Base-by-base conservation (phyloP, 2,329 filamentous ascomycete genomes). In the Paracorniculantispora psalliotae region DNA sequence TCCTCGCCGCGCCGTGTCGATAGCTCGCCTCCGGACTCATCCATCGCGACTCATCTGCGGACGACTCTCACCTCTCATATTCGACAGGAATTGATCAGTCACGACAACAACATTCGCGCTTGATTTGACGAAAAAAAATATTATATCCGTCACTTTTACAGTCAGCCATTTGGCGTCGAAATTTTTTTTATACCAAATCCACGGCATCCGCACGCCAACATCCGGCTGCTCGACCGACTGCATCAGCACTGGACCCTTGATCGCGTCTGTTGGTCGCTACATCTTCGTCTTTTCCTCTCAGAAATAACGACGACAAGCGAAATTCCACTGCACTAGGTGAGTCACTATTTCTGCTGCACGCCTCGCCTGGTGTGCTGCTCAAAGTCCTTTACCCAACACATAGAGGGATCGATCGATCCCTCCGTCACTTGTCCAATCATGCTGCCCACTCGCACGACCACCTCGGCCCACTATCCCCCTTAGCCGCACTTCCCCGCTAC, bases 341-440 rank as follows among this genome's bases (percentile, higher is more conserved):
- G 52, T 55, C 43, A 37, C 17, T 33, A 33, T 54, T 47, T 23
- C 48, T 23, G 13, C 37, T 30, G 25, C 25, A 48, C 41, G 15
- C 41, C 52, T 39, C 9, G 53, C 33, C 43, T 15, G 19, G 25
- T 9, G 33, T 19, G 17, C 21, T 39, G 12, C 28, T 55, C 17
- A 26, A 26, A 13, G 9, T 44, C 23, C 19, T 19, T 47, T 47
- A 19, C 2, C 17, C 52, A 47, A 39, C 21, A 26, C 19, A 1
- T 8, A 25, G 12, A 48, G 44, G n/a, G 30, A 56, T 56, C 53
- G 53, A 41, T 41, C 30, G 53, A 56, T 56, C 30, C 13, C 44
- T 48, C 15, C n/a, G 39, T 17, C 30, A 56, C 21, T n/a, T 25
- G 17, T 48, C 53, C 53, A 56, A 56, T 56, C 53, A 56, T 8